phyloP scores from a whole-genome alignment of 768 basidiomycete species.

The Tricholoma flavovirens region DNA sequence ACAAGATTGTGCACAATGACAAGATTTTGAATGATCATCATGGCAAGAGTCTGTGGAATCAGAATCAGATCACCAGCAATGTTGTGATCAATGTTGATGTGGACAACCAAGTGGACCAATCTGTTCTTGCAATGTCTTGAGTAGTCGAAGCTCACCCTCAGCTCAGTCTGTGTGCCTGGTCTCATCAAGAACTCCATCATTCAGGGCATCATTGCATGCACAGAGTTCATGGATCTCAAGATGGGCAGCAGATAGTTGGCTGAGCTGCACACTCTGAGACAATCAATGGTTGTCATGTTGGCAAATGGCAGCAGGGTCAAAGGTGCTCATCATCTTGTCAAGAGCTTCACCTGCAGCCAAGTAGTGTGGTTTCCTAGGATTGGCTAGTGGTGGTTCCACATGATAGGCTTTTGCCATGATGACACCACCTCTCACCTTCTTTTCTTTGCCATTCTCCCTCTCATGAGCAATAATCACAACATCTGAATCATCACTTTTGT shows the following conservation, averaged over 20 bases:
- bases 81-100: not conserved
- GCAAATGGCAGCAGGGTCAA: not conserved
- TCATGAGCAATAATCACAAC: not conserved
- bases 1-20: too few relatives aligned
- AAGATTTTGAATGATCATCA: too few relatives aligned
- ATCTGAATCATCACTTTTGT: not conserved
- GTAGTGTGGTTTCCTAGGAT: not conserved
- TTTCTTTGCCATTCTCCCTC: too few relatives aligned
- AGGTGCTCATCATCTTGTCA: not conserved
- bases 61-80: too few relatives aligned
- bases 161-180: not conserved
- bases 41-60: not conserved
- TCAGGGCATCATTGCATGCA: not conserved
- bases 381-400: too few relatives aligned
- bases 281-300: not conserved
- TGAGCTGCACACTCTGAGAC: too few relatives aligned
- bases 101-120: not conserved
- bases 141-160: not conserved
- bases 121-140: not conserved
- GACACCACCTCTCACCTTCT: not conserved
- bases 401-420: not conserved
- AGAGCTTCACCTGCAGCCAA: not conserved
- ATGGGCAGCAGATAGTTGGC: not conserved
- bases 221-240: not conserved
- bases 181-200: too few relatives aligned